phyloP scores from a whole-genome alignment of 2,329 filamentous ascomycete species.

The Claviceps pazoutovae region DNA sequence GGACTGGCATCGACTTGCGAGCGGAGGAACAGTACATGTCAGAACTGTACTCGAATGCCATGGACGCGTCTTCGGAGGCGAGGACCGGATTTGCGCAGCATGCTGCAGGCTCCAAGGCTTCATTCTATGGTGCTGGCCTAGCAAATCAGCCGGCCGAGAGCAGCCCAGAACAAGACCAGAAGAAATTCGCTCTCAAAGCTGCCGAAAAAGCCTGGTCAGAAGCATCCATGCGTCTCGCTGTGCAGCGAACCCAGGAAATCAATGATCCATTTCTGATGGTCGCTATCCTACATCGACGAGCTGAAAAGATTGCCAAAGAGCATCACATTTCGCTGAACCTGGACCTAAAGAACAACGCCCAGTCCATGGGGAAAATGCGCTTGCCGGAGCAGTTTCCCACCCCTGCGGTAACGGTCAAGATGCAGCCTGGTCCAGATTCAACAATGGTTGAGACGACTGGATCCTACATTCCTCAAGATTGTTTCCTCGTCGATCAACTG shows the following conservation, averaged over 20 bases:
- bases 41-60: slow-evolving; percentile 43
- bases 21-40: slow-evolving; percentile 77
- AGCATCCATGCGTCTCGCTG: slow-evolving; percentile 47
- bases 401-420: slow-evolving; percentile 39
- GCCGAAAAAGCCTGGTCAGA: slow-evolving; percentile 52
- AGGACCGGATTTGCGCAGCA: slow-evolving; percentile 38
- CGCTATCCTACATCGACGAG: slow-evolving; percentile 44
- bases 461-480: slow-evolving; percentile 60
- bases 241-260: slow-evolving; percentile 52
- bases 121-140: slow-evolving; percentile 51
- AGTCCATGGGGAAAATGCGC: slow-evolving; percentile 33
- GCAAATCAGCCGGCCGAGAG: slow-evolving; percentile 47
- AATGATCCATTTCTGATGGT: slow-evolving; percentile 60
- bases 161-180: slow-evolving; percentile 34
- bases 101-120: slow-evolving; percentile 37
- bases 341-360: slow-evolving; percentile 35
- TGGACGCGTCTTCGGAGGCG: slow-evolving; percentile 30
- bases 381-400: slow-evolving; percentile 33
- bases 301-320: slow-evolving; percentile 43
- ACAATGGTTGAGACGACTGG: slow-evolving; percentile 49
- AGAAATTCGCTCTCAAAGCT: slow-evolving; percentile 51
- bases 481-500: slow-evolving; percentile 67
- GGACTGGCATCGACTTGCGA: slow-evolving; percentile 73
- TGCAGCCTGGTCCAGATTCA: slow-evolving; percentile 46
- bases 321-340: slow-evolving; percentile 42